Conservation (phyloP, 495 filamentous ascomycete genomes). For the Neurospora sp. region DNA sequence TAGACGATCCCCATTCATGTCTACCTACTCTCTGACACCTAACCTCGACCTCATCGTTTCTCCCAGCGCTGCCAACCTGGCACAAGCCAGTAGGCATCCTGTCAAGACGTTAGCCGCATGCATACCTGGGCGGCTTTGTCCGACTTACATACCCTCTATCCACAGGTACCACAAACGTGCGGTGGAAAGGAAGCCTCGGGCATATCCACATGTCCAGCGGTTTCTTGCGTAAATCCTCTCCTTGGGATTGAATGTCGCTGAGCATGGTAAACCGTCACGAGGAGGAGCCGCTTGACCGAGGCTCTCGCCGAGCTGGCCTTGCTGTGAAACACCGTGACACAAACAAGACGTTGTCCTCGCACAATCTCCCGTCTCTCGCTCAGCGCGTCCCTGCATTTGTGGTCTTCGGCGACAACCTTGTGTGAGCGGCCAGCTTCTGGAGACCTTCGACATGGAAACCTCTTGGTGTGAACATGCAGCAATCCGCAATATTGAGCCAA, state of each 20-base stretch:
- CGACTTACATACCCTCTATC: neutral
- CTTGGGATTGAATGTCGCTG: neutral
- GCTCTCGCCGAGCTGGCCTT: neutral
- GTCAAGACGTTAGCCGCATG: constrained; percentile 4
- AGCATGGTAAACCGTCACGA: constrained; percentile 7
- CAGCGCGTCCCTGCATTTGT: constrained; percentile 10
- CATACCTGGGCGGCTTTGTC: neutral
- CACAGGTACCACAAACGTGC: neutral
- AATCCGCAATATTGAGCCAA: constrained; percentile 16
- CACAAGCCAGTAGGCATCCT: neutral
- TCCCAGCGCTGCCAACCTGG: neutral
- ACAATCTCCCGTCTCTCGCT: constrained; percentile 2
- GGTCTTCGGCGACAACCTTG: constrained; percentile 7
- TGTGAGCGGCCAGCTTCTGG: constrained; percentile 6
- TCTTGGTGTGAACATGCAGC: constrained; percentile 13
- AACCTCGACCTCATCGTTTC: neutral
- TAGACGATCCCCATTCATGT: neutral
- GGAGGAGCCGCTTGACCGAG: constrained; percentile 7
- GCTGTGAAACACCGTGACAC: constrained; percentile 2
- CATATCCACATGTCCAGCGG: neutral
- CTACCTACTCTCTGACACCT: neutral
- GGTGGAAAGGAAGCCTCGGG: neutral
- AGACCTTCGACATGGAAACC: constrained; percentile 10
- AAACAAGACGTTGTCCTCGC: constrained; percentile 4
- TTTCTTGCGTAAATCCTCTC: neutral